These are phyloP conservation scores for Pichia sp. DNA, from an alignment of 1,139 yeast species.

Conservation along the genomic window DNA sequence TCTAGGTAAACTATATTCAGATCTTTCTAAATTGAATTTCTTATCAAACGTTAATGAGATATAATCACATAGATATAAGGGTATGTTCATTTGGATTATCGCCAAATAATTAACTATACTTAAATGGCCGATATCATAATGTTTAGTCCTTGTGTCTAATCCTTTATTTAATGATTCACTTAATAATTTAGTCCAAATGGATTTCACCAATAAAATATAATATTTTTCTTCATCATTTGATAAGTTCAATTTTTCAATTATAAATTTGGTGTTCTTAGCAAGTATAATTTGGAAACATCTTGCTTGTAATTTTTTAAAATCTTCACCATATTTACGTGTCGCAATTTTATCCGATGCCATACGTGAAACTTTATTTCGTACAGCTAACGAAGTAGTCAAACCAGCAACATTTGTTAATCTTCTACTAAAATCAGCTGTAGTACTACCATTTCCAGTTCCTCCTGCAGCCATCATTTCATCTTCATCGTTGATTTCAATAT, in stretches of 20 bases:
- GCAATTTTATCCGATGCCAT: conserved; percentile 18
- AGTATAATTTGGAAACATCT: conserved; percentile 19
- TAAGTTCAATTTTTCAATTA: conserved; percentile 11
- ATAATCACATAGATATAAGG: conserved; percentile 18
- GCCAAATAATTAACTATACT: conserved; percentile 16
- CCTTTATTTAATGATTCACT: not conserved
- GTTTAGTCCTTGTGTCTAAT: not conserved
- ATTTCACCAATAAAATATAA: conserved; percentile 12
- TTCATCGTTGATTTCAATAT: conserved; percentile 71
- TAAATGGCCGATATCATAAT: conserved; percentile 5
- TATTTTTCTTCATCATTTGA: conserved; percentile 2
- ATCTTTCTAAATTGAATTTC: conserved; percentile 9
- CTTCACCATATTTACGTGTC: conserved; percentile 22
- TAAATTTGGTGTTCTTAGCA: conserved; percentile 13
- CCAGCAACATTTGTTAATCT: conserved; percentile 43
- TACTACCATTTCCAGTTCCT: conserved; percentile 9
- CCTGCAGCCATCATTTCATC: conserved; percentile 41
- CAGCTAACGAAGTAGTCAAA: conserved; percentile 27
- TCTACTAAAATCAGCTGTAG: conserved; percentile 39
- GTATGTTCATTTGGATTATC: conserved; percentile 14
- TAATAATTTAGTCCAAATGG: conserved; percentile 24
- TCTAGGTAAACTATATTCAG: conserved; percentile 17
- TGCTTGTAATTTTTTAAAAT: conserved; percentile 7
- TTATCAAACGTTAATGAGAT: conserved; percentile 9
- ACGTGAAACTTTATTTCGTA: conserved; percentile 16